Evolutionary conservation across 768 basidiomycete species (phyloP).

Genomic region (Mycena rebaudengoi): DNA sequence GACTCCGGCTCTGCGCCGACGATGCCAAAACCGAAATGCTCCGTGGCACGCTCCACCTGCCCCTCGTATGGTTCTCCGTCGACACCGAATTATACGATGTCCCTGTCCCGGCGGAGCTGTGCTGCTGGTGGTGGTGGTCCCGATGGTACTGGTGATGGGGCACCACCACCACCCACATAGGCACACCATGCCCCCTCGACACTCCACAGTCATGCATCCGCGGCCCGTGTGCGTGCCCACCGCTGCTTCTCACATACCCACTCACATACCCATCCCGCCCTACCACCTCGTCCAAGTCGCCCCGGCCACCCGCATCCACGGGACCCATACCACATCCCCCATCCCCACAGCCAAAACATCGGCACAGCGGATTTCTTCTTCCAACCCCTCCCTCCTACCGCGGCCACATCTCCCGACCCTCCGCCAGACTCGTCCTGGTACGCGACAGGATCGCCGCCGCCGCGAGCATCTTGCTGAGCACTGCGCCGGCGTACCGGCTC

Average conservation of each 20-base stretch:
- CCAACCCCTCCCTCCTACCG: slow-evolving; percentile 79
- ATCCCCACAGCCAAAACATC: neutral
- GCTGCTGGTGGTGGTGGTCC: slow-evolving; percentile 39
- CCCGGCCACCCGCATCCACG: neutral
- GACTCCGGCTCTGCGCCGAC: slow-evolving; percentile 36
- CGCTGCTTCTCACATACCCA: slow-evolving; percentile 30
- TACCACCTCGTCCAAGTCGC: slow-evolving; percentile 10
- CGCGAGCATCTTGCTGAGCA: slow-evolving; percentile 89
- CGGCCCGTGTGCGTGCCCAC: slow-evolving; percentile 54
- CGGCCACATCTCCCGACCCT: slow-evolving; percentile 94
- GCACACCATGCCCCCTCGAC: slow-evolving; percentile 42
- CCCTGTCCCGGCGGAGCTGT: too few species aligned
- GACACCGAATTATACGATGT: too few species aligned
- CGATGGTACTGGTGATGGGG: slow-evolving; percentile 62
- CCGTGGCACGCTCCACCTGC: slow-evolving; percentile 63
- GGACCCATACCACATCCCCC: neutral
- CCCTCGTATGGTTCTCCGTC: slow-evolving; percentile 27
- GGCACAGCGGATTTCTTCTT: slow-evolving; percentile 5
- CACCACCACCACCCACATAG: slow-evolving; percentile 61
- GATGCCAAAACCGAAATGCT: slow-evolving; percentile 58
- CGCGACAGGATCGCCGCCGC: slow-evolving; percentile 96
- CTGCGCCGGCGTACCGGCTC: too few species aligned
- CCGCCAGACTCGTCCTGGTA: slow-evolving; percentile 80
- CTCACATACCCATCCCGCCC: slow-evolving; percentile 54
- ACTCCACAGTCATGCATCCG: slow-evolving; percentile 73